Conservation (phyloP, 2,329 filamentous ascomycete species). For the Lachnellula hyalina region DNA sequence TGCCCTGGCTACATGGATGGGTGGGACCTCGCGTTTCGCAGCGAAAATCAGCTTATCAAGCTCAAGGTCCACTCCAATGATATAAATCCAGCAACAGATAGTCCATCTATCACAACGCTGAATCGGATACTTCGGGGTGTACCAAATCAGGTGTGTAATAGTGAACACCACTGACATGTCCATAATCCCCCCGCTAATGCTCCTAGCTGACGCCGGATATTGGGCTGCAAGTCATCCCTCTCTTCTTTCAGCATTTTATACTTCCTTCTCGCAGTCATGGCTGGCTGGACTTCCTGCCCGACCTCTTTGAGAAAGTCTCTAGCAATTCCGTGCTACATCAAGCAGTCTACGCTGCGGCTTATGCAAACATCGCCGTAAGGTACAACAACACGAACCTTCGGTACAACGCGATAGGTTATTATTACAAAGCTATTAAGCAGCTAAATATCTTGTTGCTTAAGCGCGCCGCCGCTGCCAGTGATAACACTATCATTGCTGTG, state of each 20-base stretch:
- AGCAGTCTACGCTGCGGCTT: constrained; percentile 7
- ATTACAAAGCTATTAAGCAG: constrained; percentile 1
- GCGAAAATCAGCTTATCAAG: constrained; percentile 1
- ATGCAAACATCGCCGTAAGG: constrained; percentile 11
- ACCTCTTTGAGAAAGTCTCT: constrained; percentile 1
- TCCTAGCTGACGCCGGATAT: background rate
- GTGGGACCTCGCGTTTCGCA: constrained; percentile 10
- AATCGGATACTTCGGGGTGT: background rate
- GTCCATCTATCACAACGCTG: too few species aligned
- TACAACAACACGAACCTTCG: background rate
- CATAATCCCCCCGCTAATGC: background rate
- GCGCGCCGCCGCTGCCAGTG: background rate
- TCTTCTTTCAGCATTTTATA: constrained; percentile 11
- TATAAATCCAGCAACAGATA: background rate
- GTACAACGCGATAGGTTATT: constrained; percentile 6
- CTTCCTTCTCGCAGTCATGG: constrained; percentile 4
- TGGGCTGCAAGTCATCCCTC: constrained; percentile 2
- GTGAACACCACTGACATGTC: background rate
- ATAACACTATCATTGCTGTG: constrained; percentile 8
- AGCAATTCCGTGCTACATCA: constrained; percentile 1
- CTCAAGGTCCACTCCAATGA: background rate
- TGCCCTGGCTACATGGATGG: constrained; percentile 10
- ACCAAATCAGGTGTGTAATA: background rate
- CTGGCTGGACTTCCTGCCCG: constrained; percentile 9
- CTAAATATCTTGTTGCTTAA: background rate